Conservation (phyloP, 2,329 filamentous ascomycete species). For the Periconia macrospinosa region DNA sequence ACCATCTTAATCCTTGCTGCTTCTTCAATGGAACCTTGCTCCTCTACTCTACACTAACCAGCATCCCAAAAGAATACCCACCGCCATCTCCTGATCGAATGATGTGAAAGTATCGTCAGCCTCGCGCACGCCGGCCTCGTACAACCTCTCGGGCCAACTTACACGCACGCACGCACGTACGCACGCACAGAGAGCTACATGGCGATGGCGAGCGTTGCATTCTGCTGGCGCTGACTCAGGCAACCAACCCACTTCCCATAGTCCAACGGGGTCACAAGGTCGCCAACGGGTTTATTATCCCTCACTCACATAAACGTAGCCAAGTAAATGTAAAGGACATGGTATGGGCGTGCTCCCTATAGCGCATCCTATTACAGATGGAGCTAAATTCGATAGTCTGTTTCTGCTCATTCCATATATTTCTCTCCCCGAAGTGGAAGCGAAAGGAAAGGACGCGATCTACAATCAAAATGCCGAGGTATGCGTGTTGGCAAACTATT, state of each 20-base stretch:
- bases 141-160: too few species aligned
- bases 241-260: neutral
- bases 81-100: constrained; percentile 3
- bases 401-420: neutral
- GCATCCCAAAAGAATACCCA: neutral
- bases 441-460: neutral
- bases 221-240: neutral
- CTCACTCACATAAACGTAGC: too few species aligned
- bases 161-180: too few species aligned
- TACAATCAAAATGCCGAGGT: too few species aligned
- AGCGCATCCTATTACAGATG: neutral
- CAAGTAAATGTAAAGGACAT: neutral
- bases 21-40: neutral
- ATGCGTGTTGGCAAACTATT: too few species aligned
- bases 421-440: neutral
- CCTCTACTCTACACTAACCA: neutral
- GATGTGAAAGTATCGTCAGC: neutral
- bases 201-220: neutral
- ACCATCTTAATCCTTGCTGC: neutral
- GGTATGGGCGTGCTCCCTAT: neutral
- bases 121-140: neutral
- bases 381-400: neutral
- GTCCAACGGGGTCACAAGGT: neutral
- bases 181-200: neutral
- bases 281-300: neutral